A percentile compares a stretch with the other conserved stretches of the same genome.
phyloP scores from a whole-genome alignment of 768 basidiomycete genomes.

The Leccinum uliginosum region DNA sequence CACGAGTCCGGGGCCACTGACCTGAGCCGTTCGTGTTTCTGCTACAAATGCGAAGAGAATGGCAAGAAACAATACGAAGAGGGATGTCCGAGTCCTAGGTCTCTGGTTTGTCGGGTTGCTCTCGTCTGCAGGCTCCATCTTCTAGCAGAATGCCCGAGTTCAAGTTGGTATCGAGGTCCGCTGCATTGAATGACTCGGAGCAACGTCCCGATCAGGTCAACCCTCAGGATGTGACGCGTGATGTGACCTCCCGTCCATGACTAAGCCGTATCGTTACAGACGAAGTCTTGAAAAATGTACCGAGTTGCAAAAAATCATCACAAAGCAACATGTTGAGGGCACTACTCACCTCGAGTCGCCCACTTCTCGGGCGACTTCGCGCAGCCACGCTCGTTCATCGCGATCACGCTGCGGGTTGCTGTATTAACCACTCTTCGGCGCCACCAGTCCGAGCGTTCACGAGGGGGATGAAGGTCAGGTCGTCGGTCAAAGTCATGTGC shows the following conservation, averaged over 20 bases:
- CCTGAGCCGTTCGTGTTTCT: slow-evolving; percentile 77
- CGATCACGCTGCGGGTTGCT: slow-evolving; percentile 31
- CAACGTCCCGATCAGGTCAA: neutral
- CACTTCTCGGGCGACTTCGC: slow-evolving; percentile 52
- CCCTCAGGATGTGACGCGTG: too few species aligned
- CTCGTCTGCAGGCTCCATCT: slow-evolving; percentile 7
- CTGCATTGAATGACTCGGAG: neutral
- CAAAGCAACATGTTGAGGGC: slow-evolving; percentile 44
- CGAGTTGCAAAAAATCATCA: neutral
- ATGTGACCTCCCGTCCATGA: too few species aligned
- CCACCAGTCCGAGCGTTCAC: slow-evolving; percentile 35
- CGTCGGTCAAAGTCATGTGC: slow-evolving; percentile 92
- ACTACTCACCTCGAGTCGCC: slow-evolving; percentile 58
- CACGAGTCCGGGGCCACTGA: slow-evolving; percentile 26
- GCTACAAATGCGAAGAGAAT: slow-evolving; percentile 68
- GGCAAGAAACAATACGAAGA: slow-evolving; percentile 52
- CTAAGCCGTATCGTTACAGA: too few species aligned
- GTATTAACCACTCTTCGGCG: slow-evolving; percentile 5
- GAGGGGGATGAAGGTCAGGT: slow-evolving; percentile 95
- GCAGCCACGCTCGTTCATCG: slow-evolving; percentile 32
- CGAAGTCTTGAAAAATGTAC: neutral
- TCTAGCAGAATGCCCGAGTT: neutral
- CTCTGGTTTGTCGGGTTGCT: neutral
- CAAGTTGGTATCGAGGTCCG: neutral
- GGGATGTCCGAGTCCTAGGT: slow-evolving; percentile 42